These are phyloP conservation scores for Prunus davidiana DNA, from an alignment of 306 rosid genomes.

Conservation along the genomic window DNA sequence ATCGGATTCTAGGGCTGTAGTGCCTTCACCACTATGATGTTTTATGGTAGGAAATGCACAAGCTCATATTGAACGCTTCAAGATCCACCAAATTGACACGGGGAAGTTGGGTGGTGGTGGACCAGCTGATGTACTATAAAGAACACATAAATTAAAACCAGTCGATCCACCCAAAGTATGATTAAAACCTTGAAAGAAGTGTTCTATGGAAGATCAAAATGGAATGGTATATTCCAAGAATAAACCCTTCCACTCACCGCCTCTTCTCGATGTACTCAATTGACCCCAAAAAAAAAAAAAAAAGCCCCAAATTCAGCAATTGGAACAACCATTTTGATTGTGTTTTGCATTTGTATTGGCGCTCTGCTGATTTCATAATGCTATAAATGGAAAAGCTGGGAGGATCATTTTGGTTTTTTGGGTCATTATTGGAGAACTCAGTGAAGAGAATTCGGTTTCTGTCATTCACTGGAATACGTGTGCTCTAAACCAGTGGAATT, in stretches of 20 bases:
- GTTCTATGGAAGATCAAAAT: slow-evolving; percentile 10
- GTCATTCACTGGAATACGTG: too few relatives aligned
- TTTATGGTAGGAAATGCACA: slow-evolving; percentile 22
- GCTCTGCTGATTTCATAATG: too few relatives aligned
- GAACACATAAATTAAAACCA: background rate
- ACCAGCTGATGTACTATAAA: background rate
- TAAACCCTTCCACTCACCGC: slow-evolving; percentile 52
- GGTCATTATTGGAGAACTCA: too few relatives aligned
- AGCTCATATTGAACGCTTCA: background rate
- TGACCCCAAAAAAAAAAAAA: background rate
- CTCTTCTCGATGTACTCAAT: slow-evolving; percentile 10
- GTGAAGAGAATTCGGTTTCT: too few relatives aligned
- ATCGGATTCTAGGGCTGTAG: slow-evolving; percentile 15
- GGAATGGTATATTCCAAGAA: slow-evolving; percentile 61
- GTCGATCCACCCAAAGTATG: slow-evolving; percentile 25
- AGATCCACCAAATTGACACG: slow-evolving; percentile 1
- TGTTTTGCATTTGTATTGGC: too few relatives aligned
- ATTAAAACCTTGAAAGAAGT: slow-evolving; percentile 25
- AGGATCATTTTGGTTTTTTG: too few relatives aligned
- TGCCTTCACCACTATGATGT: slow-evolving; percentile 19
- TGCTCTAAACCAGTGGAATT: too few relatives aligned
- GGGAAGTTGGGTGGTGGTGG: slow-evolving; percentile 9
- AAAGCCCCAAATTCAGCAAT: background rate
- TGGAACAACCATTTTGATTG: background rate
- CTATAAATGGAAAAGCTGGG: too few relatives aligned